Base-by-base conservation (phyloP, 192 early-diverging fungal species). In the Polychytrium aggregatum region DNA sequence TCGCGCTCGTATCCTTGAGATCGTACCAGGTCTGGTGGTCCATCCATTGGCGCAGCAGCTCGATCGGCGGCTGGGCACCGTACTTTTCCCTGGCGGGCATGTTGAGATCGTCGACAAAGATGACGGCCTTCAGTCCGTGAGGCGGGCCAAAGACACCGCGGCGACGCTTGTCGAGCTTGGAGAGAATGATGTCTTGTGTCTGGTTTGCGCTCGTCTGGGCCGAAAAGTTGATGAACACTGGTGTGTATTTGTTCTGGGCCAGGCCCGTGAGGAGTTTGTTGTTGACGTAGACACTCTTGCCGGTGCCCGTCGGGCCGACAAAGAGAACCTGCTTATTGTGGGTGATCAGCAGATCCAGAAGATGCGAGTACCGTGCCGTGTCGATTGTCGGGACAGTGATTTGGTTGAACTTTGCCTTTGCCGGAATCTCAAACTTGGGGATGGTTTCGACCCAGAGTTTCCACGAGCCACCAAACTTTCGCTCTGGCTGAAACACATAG, bases 221-320 rank as follows among this genome's bases (percentile, higher is more conserved):
- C 21, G 76, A 79, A 52, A 79, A 79, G 47, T 78, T 79, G 62
- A 79, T 70, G 39, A 71, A 74, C 25, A 79, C 69, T n/a, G 72
- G 76, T 2, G 64, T 68, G 58, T 79, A 79, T 45, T 71, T 59
- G 31, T 58, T 53, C 22, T 49, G 46, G 2, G 70, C 55, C 8
- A 75, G 59, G 3, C 74, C 71, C 20, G 59, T 53, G 0, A 78
- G 56, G 13, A 79, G 70, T 53, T 72, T 78, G 55, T 79, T 75
- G 51, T 76, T 74, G 37, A 79, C 57, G 27, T 73, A 75, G 9
- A 79, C 76, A 22, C 59, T 59, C 53, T 79, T 79, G 18, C 76
- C 76, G 4, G 72, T 75, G 20, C 76, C 76, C 6, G 76, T 79
- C 6, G 72, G 62, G 13, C 76, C 76, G 27, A 75, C 72, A 38